Evolutionary conservation across 2,329 filamentous ascomycete genomes (phyloP).

Genomic region (Amauroascus verrucosus): DNA sequence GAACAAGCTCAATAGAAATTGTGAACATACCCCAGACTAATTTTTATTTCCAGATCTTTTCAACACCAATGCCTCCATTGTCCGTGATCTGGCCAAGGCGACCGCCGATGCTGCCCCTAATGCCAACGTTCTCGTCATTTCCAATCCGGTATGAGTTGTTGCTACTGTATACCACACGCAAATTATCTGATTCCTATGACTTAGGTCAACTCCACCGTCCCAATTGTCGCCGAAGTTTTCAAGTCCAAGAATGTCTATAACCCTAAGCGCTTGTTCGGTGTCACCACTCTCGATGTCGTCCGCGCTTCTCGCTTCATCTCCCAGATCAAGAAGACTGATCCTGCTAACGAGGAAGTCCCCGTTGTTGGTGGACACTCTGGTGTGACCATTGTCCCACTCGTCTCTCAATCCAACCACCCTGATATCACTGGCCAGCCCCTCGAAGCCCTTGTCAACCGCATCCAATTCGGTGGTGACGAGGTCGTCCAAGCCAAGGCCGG

Average conservation of each 20-base stretch:
- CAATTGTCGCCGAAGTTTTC: slow-evolving; percentile 94
- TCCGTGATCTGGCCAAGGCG: slow-evolving; percentile 95
- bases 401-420: slow-evolving; percentile 84
- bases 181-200: slow-evolving; percentile 4
- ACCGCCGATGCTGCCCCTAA: slow-evolving; percentile 78
- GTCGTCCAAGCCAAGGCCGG: slow-evolving; percentile 98
- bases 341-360: slow-evolving; percentile 84
- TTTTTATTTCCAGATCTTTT: slow-evolving; percentile 60
- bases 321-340: slow-evolving; percentile 83
- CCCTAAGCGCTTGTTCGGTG: slow-evolving; percentile 97
- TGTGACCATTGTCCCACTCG: slow-evolving; percentile 94
- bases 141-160: slow-evolving; percentile 64
- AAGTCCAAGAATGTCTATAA: slow-evolving; percentile 94
- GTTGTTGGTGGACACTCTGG: slow-evolving; percentile 96
- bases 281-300: slow-evolving; percentile 97
- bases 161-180: not conserved
- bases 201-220: slow-evolving; percentile 93
- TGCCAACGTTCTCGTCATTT: slow-evolving; percentile 93
- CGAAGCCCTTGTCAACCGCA: slow-evolving; percentile 74
- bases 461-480: slow-evolving; percentile 98
- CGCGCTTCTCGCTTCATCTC: slow-evolving; percentile 96
- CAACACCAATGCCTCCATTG: slow-evolving; percentile 99
- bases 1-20: not conserved
- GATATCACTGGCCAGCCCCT: slow-evolving; percentile 67
- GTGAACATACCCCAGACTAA: not conserved